Evolutionary conservation across 768 basidiomycete species (phyloP).

Genomic region (Lanmaoa pseudosensibilis): DNA sequence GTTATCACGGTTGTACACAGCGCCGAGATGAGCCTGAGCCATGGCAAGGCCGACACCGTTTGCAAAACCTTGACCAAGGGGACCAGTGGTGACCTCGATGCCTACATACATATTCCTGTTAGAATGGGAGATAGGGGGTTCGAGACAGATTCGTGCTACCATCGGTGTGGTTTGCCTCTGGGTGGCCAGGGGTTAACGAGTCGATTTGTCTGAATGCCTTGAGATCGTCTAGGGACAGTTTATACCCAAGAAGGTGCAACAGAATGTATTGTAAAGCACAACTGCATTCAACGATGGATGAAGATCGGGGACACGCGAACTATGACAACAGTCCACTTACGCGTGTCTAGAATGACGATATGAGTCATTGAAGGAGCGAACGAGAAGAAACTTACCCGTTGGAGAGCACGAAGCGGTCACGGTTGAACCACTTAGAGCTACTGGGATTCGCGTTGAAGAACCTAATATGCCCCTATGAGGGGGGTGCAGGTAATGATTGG

Average conservation of each 20-base stretch:
- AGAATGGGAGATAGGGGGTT: conserved; percentile 6
- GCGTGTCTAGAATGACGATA: conserved; percentile 54
- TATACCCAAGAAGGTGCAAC: conserved; percentile 90
- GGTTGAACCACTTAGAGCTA: conserved; percentile 91
- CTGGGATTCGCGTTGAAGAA: conserved; percentile 89
- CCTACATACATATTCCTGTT: conserved; percentile 37
- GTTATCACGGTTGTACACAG: conserved; percentile 85
- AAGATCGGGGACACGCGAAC: background rate
- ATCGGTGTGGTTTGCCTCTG: conserved; percentile 71
- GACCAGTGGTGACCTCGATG: conserved; percentile 92
- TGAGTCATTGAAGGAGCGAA: conserved; percentile 8
- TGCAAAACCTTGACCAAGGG: conserved; percentile 92
- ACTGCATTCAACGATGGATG: conserved; percentile 39
- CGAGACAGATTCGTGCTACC: conserved; percentile 36
- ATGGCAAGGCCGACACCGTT: conserved; percentile 94
- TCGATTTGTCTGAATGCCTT: conserved; percentile 90
- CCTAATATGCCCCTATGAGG: conserved; percentile 35
- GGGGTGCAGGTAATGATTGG: background rate
- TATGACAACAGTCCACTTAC: conserved; percentile 42
- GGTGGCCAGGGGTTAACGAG: conserved; percentile 92
- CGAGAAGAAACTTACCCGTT: conserved; percentile 63
- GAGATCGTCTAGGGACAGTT: conserved; percentile 88
- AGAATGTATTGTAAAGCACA: conserved; percentile 93
- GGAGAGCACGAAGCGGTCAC: conserved; percentile 95
- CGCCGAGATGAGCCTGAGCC: conserved; percentile 86